A percentile compares a stretch with the other conserved stretches of the same genome.
phyloP scores from a whole-genome alignment of 768 basidiomycete species.

The Porphyrellus cyaneotinctus region DNA sequence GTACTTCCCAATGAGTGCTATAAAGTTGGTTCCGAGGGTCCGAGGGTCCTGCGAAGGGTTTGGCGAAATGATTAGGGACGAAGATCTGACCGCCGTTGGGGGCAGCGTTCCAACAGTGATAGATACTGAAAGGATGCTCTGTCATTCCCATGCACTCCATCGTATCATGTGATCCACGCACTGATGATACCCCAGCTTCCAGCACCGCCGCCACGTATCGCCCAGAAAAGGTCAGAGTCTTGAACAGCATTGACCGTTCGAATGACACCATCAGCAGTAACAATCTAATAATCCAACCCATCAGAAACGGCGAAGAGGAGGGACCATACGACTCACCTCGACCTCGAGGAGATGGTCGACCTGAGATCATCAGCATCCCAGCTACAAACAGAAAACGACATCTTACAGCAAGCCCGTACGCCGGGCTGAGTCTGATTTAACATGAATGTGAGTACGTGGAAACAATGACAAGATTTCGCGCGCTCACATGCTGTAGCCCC shows the following conservation, averaged over 20 bases:
- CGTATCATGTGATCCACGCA: not conserved
- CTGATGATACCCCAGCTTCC: conserved; percentile 46
- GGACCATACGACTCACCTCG: conserved; percentile 6
- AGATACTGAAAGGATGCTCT: conserved; percentile 1
- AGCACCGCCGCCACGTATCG: conserved; percentile 49
- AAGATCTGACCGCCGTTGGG: conserved; percentile 5
- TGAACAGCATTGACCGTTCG: conserved; percentile 38
- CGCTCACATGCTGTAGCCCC: conserved; percentile 38
- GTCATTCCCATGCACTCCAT: not conserved
- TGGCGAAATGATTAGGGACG: conserved; percentile 7
- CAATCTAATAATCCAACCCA: conserved; percentile 20
- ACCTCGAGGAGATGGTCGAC: conserved; percentile 47
- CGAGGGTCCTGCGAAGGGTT: conserved; percentile 11
- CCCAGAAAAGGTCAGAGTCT: conserved; percentile 50
- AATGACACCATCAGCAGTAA: conserved; percentile 38
- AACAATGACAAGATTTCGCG: not conserved
- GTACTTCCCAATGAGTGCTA: conserved; percentile 18
- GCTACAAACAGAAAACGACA: not conserved
- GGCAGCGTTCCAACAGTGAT: conserved; percentile 15
- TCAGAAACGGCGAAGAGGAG: not conserved
- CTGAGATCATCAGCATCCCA: conserved; percentile 18
- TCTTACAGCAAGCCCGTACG: conserved; percentile 4
- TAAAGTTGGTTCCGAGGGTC: conserved; percentile 10
- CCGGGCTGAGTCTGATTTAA: conserved; percentile 17
- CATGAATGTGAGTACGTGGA: not conserved